Evolutionary conservation across 2,329 filamentous ascomycete genomes (phyloP), one percentile per base, ranked within the genome.

Genomic region (Trichothecium roseum): DNA sequence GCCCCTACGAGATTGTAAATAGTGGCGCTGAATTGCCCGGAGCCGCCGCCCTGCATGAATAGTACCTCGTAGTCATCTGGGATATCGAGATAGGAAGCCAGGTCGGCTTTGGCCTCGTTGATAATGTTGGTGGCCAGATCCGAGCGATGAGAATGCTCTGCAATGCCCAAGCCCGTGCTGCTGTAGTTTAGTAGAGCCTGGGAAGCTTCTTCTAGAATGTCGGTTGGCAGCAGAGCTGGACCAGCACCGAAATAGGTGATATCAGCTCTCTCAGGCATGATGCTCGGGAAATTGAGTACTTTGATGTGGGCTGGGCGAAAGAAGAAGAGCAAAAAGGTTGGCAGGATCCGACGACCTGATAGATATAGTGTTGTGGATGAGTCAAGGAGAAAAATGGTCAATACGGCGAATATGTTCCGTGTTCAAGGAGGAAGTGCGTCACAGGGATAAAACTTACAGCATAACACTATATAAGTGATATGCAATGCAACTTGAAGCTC

Each of bases 211-310:
- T 91, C 77, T 34, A 95, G 74, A 16, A 95, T 84, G 4, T 74
- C 62, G 10, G 84, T 93, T 17, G 88, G 88, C 14, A 96, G 71
- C 22, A 77, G 68, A n/a, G 89, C 87, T 33, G 89, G 89, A 43
- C 89, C 89, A 36, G 89, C 88, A 42, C 88, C 87, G 49, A 94
- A 94, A 62, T 93, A 91, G 45, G 79, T 73, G 55, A 91, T 74
- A 44, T 89, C 80, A 48, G 76, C 68, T 59, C 85, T 71, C 44
- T 74, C 65, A 50, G 81, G 79, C 84, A 89, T 85, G 24, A 15
- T 28, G 36, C 4, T 20, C 37, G 34, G 26, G 30, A 17, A 8
- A 15, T 18, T 24, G 20, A n/a, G n/a, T n/a, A n/a, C n/a, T n/a
- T n/a, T n/a, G n/a, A n/a, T n/a, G n/a, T n/a, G n/a, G n/a, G n/a